Evolutionary conservation across 805 yeast species (phyloP).

Genomic region (Cyberlindnera suaveolens): DNA sequence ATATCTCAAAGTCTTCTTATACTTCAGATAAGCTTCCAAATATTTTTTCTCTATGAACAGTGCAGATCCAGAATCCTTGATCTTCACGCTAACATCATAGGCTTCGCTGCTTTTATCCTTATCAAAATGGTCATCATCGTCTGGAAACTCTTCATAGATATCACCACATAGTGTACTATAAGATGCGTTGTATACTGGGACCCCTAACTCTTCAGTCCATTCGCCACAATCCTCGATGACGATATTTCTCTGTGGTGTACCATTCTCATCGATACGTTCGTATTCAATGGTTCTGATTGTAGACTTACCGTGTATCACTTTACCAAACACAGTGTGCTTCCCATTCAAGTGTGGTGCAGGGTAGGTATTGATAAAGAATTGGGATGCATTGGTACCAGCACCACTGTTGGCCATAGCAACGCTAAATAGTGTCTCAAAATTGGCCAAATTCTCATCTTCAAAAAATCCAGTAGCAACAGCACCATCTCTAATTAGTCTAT

Average conservation of each 20-base stretch:
- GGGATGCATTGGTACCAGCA: constrained; percentile 48
- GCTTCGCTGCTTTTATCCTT: constrained; percentile 51
- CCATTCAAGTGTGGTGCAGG: constrained; percentile 71
- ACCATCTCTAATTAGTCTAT: constrained; percentile 16
- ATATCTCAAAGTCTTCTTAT: constrained; percentile 59
- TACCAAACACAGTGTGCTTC: constrained; percentile 74
- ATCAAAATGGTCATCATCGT: constrained; percentile 57
- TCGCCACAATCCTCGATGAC: constrained; percentile 53
- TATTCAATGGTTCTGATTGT: constrained; percentile 62
- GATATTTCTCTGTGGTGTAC: constrained; percentile 35
- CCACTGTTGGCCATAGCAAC: constrained; percentile 65
- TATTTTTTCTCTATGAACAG: constrained; percentile 48
- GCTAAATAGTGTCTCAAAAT: constrained; percentile 39
- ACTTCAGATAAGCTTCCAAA: constrained; percentile 53
- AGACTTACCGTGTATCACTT: constrained; percentile 60
- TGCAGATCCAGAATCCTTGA: constrained; percentile 62
- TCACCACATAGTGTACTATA: constrained; percentile 62
- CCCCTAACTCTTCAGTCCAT: constrained; percentile 46
- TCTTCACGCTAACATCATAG: constrained; percentile 42
- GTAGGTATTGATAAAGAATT: constrained; percentile 65
- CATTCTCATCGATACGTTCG: constrained; percentile 38
- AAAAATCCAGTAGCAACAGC: constrained; percentile 31
- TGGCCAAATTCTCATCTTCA: constrained; percentile 51
- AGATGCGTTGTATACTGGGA: constrained; percentile 61
- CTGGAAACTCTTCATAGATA: constrained; percentile 70